These are phyloP conservation scores for Luffa aegyptiaca DNA, from an alignment of 306 rosid genomes.

Conservation along the genomic window DNA sequence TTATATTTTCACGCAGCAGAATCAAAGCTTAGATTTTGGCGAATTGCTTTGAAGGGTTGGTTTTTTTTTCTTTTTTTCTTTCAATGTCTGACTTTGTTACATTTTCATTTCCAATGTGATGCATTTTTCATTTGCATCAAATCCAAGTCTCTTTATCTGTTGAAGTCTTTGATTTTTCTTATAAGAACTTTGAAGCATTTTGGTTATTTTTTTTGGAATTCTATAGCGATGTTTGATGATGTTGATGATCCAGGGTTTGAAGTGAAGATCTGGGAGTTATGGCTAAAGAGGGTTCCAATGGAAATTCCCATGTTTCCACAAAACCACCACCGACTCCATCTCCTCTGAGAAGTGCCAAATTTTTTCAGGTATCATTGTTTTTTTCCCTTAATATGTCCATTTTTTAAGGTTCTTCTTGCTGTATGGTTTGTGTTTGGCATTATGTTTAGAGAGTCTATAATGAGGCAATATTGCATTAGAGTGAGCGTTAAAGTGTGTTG, in stretches of 20 bases:
- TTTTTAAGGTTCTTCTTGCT: background rate
- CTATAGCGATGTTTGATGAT: background rate
- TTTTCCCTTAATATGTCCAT: background rate
- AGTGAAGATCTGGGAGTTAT: conserved; percentile 27
- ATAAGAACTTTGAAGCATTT: background rate
- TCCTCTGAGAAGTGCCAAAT: conserved; percentile 79
- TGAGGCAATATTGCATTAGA: background rate
- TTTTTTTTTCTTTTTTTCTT: background rate
- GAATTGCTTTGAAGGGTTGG: background rate
- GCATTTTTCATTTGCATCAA: background rate
- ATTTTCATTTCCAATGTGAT: background rate
- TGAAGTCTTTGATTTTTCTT: background rate
- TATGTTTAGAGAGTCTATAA: background rate
- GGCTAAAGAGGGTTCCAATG: conserved; percentile 59
- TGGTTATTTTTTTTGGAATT: background rate
- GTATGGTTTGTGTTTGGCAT: background rate
- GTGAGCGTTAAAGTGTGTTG: background rate
- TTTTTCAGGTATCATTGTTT: conserved; percentile 47
- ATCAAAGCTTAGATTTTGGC: background rate
- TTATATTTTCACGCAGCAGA: background rate
- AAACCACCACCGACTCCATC: conserved; percentile 81
- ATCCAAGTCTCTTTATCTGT: background rate
- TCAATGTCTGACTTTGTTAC: background rate
- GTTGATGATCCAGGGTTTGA: conserved; percentile 1
- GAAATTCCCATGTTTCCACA: conserved; percentile 23